phyloP scores from a whole-genome alignment of 208 protist genomes.

The Trypanosoma vivax region DNA sequence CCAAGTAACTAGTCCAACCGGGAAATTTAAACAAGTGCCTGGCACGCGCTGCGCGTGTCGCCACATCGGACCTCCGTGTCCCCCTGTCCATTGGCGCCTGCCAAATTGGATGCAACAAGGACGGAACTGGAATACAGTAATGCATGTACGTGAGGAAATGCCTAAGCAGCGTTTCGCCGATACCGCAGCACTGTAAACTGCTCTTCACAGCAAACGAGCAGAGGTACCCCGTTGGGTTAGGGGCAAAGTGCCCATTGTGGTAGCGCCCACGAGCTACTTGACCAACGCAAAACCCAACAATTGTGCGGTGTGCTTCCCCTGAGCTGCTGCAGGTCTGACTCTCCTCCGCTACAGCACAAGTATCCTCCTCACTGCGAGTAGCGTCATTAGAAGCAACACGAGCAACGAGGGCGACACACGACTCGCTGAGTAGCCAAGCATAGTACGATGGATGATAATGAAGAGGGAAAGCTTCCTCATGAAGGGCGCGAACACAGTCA shows the following conservation, averaged over 20 bases:
- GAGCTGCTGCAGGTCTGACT: neutral
- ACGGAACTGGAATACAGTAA: slow-evolving; percentile 38
- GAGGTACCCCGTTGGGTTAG: slow-evolving; percentile 68
- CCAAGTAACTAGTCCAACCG: too few relatives aligned
- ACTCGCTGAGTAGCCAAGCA: slow-evolving; percentile 33
- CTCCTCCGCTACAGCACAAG: neutral
- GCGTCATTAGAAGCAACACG: neutral
- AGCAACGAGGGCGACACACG: slow-evolving; percentile 34
- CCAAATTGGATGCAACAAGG: slow-evolving; percentile 50
- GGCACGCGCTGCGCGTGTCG: too few relatives aligned
- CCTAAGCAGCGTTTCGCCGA: slow-evolving; percentile 49
- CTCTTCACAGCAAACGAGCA: slow-evolving; percentile 55
- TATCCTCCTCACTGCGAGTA: neutral
- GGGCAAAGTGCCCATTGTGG: slow-evolving; percentile 29
- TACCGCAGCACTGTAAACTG: slow-evolving; percentile 40
- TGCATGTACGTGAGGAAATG: slow-evolving; percentile 51
- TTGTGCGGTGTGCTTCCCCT: slow-evolving; percentile 19
- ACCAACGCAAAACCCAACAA: slow-evolving; percentile 60
- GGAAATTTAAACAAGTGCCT: too few relatives aligned
- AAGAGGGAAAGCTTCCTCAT: slow-evolving; percentile 52
- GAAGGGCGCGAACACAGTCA: slow-evolving; percentile 32
- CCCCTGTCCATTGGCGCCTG: slow-evolving; percentile 1
- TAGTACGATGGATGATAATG: slow-evolving; percentile 53
- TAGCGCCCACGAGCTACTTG: slow-evolving; percentile 40
- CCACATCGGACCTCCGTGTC: neutral